Percentiles rank a stretch among this genome's conserved stretches.
These are phyloP conservation scores for Testicularia cyperi DNA, from an alignment of 1,284 basidiomycete genomes.

Conservation along the genomic window DNA sequence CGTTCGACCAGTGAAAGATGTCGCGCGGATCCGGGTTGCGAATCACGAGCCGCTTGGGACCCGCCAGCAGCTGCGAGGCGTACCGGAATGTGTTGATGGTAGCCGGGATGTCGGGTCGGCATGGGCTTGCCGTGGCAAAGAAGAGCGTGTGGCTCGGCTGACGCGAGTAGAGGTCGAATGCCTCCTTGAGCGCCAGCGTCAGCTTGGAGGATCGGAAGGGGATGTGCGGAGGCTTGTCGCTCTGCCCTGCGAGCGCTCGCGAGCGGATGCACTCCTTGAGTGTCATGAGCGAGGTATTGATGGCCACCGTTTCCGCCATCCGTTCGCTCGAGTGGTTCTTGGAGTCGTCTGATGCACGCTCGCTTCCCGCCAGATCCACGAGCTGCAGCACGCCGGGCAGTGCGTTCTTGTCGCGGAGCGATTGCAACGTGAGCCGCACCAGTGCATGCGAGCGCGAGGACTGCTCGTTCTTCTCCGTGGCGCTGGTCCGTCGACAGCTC, in stretches of 20 bases:
- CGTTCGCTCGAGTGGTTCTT: background rate
- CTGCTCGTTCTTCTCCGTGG: slow-evolving; percentile 15
- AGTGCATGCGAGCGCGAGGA: slow-evolving; percentile 12
- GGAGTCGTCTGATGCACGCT: slow-evolving; percentile 14
- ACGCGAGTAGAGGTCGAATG: slow-evolving; percentile 18
- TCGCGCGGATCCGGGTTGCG: slow-evolving; percentile 9
- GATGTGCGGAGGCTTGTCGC: slow-evolving; percentile 9
- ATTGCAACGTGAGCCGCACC: slow-evolving; percentile 9
- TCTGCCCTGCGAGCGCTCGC: background rate
- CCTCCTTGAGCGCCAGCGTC: slow-evolving; percentile 26
- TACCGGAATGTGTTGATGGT: slow-evolving; percentile 23
- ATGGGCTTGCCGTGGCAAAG: too few species aligned
- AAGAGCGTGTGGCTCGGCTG: slow-evolving; percentile 19
- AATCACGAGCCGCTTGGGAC: slow-evolving; percentile 2
- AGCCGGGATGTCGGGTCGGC: slow-evolving; percentile 7
- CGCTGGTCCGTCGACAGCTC: slow-evolving; percentile 8
- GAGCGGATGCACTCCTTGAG: slow-evolving; percentile 18
- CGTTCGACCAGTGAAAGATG: slow-evolving; percentile 15
- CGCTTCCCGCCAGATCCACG: slow-evolving; percentile 17
- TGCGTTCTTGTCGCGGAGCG: slow-evolving; percentile 6
- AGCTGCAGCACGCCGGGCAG: slow-evolving; percentile 16
- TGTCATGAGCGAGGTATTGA: slow-evolving; percentile 29
- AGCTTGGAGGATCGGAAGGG: slow-evolving; percentile 23
- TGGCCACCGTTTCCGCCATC: slow-evolving; percentile 23
- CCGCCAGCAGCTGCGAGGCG: slow-evolving; percentile 3